Evolutionary conservation across 106 monocot genomes (phyloP).

Genomic region (Alisma plantagoaquatica): DNA sequence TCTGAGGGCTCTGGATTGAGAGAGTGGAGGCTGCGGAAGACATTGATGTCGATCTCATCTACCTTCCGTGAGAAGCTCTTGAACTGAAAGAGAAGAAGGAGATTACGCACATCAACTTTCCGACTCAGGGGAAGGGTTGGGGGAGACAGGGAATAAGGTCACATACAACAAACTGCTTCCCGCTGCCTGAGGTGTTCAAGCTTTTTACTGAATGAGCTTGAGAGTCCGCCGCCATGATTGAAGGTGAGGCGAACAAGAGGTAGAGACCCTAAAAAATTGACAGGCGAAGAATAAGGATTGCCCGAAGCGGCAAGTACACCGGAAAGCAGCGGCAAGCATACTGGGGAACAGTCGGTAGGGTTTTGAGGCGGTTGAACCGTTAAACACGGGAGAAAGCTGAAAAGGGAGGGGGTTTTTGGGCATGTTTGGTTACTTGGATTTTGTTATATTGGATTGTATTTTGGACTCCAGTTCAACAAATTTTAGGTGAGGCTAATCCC

Average conservation of each 20-base stretch:
- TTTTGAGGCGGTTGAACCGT: background rate
- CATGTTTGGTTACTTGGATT: too few species aligned
- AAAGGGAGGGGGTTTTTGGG: too few species aligned
- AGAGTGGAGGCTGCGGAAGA: conserved; percentile 59
- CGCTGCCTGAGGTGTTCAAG: conserved; percentile 60
- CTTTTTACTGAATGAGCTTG: conserved; percentile 47
- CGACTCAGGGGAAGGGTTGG: background rate
- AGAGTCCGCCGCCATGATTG: conserved; percentile 31
- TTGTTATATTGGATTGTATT: too few species aligned
- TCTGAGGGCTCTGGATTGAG: conserved; percentile 46
- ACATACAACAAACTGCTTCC: conserved; percentile 63
- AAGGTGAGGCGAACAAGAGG: background rate
- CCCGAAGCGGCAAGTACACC: background rate
- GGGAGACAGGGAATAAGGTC: background rate
- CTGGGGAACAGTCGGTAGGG: background rate
- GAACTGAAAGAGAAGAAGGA: conserved; percentile 36
- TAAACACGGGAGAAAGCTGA: too few species aligned
- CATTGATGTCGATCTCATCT: conserved; percentile 71
- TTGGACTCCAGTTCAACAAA: too few species aligned
- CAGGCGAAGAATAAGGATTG: background rate
- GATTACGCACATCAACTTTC: background rate
- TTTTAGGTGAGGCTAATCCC: too few species aligned
- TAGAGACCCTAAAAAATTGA: background rate
- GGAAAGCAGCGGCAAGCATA: background rate
- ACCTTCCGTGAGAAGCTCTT: conserved; percentile 68